Base-by-base conservation (phyloP, 768 basidiomycete genomes). In the Coprinopsis strossmayeri region DNA sequence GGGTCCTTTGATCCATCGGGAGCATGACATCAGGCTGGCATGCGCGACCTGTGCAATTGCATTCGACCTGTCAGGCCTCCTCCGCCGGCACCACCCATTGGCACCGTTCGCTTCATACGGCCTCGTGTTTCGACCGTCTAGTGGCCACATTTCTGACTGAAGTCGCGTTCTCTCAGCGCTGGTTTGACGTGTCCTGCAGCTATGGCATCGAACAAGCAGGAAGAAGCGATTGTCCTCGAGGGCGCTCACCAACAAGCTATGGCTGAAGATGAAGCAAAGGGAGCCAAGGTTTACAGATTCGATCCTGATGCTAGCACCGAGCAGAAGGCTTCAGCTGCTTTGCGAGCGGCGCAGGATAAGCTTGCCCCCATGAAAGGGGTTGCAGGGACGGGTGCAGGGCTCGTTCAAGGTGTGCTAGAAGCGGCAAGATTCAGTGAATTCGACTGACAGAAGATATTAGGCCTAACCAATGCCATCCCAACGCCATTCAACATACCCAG, bases 231-330 rank as follows among this genome's bases (percentile, higher is more conserved):
- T 7, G 9, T 26, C 9, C 10, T 23, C 5, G 40, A 42, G 18
- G 17, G 11, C 9, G 40, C 9, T 3, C 40, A 11, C 18, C 21
- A 42, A 17, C n/a, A n/a, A n/a, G 40, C 17, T 42, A 10, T 42
- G 9, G 18, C 5, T 17, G 21, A 42, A 42, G 40, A 42, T 42
- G 23, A 42, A 42, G 40, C 40, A 5, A 42, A 21, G 23, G 40
- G 40, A 7, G 40, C 18, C 21, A 42, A 42, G 18, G 78, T 84
- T 26, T 82, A 92, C 67, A 71, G 79, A 0, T 92, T 96, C 65
- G 72, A 85, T 68, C 81, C 92, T 15, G 75, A 91, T 48, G 77
- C 85, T 7, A 61, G 80, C 0, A 87, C 92, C 1, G 67, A 76
- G 24, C 69, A 85, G 60, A 93, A 94, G 70, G 87, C 74, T n/a